Evolutionary conservation across 768 basidiomycete genomes (phyloP).

Genomic region (Mycena rosella): DNA sequence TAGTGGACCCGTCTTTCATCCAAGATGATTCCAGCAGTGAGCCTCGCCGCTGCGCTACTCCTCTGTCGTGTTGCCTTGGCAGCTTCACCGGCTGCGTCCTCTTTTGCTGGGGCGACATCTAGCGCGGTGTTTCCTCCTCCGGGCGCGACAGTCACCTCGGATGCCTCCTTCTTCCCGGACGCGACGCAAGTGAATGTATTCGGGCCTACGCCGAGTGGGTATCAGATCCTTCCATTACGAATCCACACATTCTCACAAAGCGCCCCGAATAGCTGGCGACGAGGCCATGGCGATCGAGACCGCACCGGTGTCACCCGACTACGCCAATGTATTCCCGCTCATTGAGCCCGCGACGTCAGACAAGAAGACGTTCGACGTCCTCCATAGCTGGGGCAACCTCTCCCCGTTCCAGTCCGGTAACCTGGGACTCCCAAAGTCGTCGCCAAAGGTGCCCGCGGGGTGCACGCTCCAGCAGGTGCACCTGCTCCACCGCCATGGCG

Average conservation of each 20-base stretch:
- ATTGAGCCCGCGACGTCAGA: slow-evolving; percentile 53
- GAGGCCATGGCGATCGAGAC: slow-evolving; percentile 57
- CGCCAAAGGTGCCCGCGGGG: slow-evolving; percentile 59
- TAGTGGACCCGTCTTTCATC: too few species aligned
- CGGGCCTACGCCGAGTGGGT: slow-evolving; percentile 58
- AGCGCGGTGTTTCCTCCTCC: slow-evolving; percentile 59
- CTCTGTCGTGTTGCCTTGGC: neutral
- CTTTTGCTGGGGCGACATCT: slow-evolving; percentile 57
- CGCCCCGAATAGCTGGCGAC: slow-evolving; percentile 52
- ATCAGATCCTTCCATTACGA: neutral
- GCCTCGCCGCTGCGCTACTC: too few species aligned
- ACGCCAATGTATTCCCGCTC: slow-evolving; percentile 56
- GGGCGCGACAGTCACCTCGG: slow-evolving; percentile 50
- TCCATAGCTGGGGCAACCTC: slow-evolving; percentile 63
- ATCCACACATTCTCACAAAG: slow-evolving; percentile 17
- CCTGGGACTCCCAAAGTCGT: slow-evolving; percentile 61
- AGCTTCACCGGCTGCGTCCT: slow-evolving; percentile 39
- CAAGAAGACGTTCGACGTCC: slow-evolving; percentile 57
- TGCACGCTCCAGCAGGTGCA: slow-evolving; percentile 66
- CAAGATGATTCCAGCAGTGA: too few species aligned
- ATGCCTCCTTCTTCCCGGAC: slow-evolving; percentile 57
- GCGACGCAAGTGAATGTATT: slow-evolving; percentile 56
- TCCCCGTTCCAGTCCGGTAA: slow-evolving; percentile 64
- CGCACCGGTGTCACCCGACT: slow-evolving; percentile 55
- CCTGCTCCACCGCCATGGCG: slow-evolving; percentile 78